Evolutionary conservation across 2,329 filamentous ascomycete genomes (phyloP), one percentile per base, ranked within the genome.

Genomic region (Diaporthe vaccinii): DNA sequence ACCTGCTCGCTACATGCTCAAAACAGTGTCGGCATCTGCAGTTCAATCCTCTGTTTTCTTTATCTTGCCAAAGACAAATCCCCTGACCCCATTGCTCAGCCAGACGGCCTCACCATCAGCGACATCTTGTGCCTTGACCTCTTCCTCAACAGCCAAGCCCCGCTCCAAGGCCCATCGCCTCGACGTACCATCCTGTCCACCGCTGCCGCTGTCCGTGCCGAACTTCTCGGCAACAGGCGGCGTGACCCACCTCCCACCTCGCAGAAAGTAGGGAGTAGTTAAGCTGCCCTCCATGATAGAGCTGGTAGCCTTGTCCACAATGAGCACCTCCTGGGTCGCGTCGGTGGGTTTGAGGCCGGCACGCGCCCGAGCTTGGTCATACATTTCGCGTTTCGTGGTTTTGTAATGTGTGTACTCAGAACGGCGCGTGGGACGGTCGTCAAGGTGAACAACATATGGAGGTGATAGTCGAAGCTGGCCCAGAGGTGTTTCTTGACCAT

Each of bases 21-120:
- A 10, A 28, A 17, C 14, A 28, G 34, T 6, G n/a, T n/a, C 14
- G 17, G 28, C 5, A 12, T 7, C 3, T 49, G 53, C 2, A 49
- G 53, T 4, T 31, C 34, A 58, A 14, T 9, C 20, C 12, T 34
- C 53, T 41, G 53, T 49, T 55, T 28, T 73, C 28, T 62, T 58
- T 6, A 89, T 78, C 55, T 78, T 85, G 0, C 89, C 90, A 74
- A 82, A 85, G 17, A 92, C 86, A 78, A 98, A 98, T 0, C 96
- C 96, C 78, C 93, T 90, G 1, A 96, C 93, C 0, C 94, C 95
- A 83, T 96, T 98, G 83, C 95, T 98, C 72, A 98, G 85, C 94
- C 95, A 98, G 77, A 96, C 93, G 72, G 92, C 88, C 82, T 98
- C 96, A 1, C 93, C 94, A 77, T 94, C 87, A 4, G 87, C 81